Evolutionary conservation across 768 basidiomycete genomes (phyloP), one percentile per base, ranked within the genome.

Genomic region (Phaffia australis): DNA sequence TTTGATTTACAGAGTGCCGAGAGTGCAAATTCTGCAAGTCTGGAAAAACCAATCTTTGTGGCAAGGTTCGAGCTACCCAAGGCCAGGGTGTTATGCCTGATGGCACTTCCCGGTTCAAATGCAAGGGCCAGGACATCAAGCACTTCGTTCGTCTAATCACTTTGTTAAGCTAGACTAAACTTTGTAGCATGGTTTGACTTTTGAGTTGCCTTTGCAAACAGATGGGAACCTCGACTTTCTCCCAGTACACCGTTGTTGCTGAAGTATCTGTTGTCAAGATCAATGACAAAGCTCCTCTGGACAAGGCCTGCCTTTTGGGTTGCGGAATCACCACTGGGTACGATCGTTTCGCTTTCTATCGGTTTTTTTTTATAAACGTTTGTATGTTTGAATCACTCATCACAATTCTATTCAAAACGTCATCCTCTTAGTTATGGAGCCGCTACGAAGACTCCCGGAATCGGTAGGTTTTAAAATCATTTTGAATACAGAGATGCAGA

Each of bases 191-290:
- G 19, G 19, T 18, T 25, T 15, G 35, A 62, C 48, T 50, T 21
- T 8, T 18, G 3, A 14, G 3, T 30, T 66, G 7, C n/a, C 30
- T 42, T 54, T 1, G 27, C 46, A 23, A 8, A 35, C 65, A 95
- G 92, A 99, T 98, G 95, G 95, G 95, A 52, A 90, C 87, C 30
- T 98, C 94, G 42, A 94, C 95, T 2, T 99, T 99, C 80, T 95
- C 94, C n/a, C 93, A 98, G 76, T 99, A 98, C 80, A 95, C 95
- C 9, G 95, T 99, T 67, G 91, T 99, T 2, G 88, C 91, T 56
- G 92, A 99, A 71, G 92, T 92, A 55, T 98, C 93, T 23, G 88
- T 99, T 29, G 95, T 98, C 61, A 84, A 89, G 19, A 85, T 99
- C 68, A 85, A 86, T 78, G 81, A 83, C 68, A 79, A 82, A 68